These are phyloP conservation scores for Erysimum cheiri DNA, from an alignment of 441 rosid species.

Conservation along the genomic window DNA sequence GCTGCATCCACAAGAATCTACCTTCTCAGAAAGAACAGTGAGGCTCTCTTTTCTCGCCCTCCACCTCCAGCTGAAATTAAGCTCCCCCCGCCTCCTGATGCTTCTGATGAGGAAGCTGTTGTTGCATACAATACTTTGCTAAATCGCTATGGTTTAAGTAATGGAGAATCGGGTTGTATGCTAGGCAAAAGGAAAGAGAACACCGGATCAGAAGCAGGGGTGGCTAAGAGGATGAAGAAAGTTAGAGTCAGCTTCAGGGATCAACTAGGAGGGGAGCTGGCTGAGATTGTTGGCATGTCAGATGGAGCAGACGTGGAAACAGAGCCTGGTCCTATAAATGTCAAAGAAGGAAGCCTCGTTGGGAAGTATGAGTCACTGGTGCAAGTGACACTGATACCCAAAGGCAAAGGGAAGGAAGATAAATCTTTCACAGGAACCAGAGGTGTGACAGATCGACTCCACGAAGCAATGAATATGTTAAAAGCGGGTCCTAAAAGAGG, in stretches of 20 bases:
- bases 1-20: constrained; percentile 94
- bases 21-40: constrained; percentile 77
- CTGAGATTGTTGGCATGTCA: constrained; percentile 91
- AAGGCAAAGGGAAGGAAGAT: constrained; percentile 71
- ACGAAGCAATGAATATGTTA: constrained; percentile 74
- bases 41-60: constrained; percentile 78
- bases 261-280: constrained; percentile 90
- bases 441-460: constrained; percentile 75
- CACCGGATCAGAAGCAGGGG: constrained; percentile 45
- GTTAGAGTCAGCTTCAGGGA: constrained; percentile 73
- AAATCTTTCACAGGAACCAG: constrained; percentile 44
- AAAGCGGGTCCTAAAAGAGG: constrained; percentile 63
- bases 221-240: constrained; percentile 67
- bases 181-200: constrained; percentile 45
- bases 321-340: constrained; percentile 93
- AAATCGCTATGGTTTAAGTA: constrained; percentile 78
- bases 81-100: constrained; percentile 81
- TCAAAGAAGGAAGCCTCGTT: constrained; percentile 97
- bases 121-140: constrained; percentile 84
- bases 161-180: constrained; percentile 47
- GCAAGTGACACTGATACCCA: constrained; percentile 77
- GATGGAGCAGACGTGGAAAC: constrained; percentile 97
- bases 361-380: constrained; percentile 95
- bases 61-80: constrained; percentile 68
- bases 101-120: constrained; percentile 85